Evolutionary conservation across 1,284 basidiomycete species (phyloP).

Genomic region (Tranzscheliella williamsii): DNA sequence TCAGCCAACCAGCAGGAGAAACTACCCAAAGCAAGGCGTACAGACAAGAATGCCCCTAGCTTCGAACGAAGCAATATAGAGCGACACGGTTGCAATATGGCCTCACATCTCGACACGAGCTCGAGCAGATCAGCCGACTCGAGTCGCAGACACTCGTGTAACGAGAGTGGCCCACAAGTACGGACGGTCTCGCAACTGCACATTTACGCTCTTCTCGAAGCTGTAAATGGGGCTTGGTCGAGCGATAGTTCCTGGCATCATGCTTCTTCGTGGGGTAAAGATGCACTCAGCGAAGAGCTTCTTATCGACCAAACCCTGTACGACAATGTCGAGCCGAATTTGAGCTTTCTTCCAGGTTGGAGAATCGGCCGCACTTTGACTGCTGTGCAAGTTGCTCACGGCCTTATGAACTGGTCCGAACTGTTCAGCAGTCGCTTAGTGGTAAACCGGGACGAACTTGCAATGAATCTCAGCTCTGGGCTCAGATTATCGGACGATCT

Average conservation of each 20-base stretch:
- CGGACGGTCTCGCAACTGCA: constrained; percentile 23
- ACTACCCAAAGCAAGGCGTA: no score
- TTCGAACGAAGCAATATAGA: no score
- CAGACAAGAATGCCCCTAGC: no score
- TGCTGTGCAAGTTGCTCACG: constrained; percentile 19
- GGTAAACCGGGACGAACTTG: neutral
- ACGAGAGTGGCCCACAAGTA: neutral
- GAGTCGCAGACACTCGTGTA: constrained; percentile 7
- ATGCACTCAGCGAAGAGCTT: constrained; percentile 11
- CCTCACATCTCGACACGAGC: neutral
- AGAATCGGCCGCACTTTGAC: constrained; percentile 15
- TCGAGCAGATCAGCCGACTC: constrained; percentile 2
- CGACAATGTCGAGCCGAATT: constrained; percentile 3
- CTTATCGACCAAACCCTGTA: constrained; percentile 13
- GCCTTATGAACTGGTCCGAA: constrained; percentile 37
- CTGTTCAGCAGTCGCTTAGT: constrained; percentile 25
- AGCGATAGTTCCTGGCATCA: constrained; percentile 25
- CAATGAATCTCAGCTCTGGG: neutral
- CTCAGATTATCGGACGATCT: constrained; percentile 22
- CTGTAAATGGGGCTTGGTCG: constrained; percentile 32
- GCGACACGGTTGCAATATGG: no score
- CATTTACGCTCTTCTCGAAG: constrained; percentile 22
- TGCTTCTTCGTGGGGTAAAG: constrained; percentile 13
- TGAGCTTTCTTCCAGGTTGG: constrained; percentile 27
- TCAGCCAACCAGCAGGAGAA: no score